A percentile compares a stretch with the other conserved stretches of the same genome.
phyloP scores from a whole-genome alignment of 192 early-diverging fungal species.

The Coemansia sp. region DNA sequence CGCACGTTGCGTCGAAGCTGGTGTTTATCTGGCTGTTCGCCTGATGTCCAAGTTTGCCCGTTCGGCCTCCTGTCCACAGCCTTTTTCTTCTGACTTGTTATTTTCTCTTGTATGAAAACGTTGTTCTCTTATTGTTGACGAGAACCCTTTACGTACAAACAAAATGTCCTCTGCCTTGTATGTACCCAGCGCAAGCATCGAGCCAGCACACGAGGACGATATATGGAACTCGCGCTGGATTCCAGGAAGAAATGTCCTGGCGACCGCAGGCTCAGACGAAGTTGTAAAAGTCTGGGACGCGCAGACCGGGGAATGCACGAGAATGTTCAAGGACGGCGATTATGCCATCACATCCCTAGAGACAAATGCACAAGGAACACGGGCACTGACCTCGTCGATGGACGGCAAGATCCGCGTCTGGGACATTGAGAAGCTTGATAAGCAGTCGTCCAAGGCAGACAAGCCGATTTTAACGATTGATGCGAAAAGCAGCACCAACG shows the following conservation, averaged over 20 bases:
- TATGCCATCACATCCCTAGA: constrained; percentile 53
- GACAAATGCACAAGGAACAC: constrained; percentile 37
- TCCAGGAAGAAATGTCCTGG: constrained; percentile 42
- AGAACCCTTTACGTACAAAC: not conserved
- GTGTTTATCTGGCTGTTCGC: not conserved
- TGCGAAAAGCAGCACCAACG: constrained; percentile 30
- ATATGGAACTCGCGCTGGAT: constrained; percentile 52
- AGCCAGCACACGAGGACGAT: constrained; percentile 50
- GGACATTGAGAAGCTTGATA: constrained; percentile 18
- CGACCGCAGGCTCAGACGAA: constrained; percentile 48
- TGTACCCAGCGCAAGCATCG: constrained; percentile 33
- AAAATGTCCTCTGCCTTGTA: constrained; percentile 46
- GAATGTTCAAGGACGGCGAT: constrained; percentile 30
- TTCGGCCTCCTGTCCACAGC: not conserved
- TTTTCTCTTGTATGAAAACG: not conserved
- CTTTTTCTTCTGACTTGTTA: not conserved
- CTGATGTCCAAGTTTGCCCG: too few species aligned
- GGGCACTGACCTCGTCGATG: constrained; percentile 51
- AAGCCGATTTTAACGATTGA: constrained; percentile 32
- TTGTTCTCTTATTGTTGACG: not conserved
- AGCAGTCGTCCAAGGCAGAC: not conserved
- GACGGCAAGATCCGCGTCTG: constrained; percentile 52
- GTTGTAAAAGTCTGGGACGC: constrained; percentile 48
- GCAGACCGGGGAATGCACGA: constrained; percentile 34
- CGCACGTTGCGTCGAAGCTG: not conserved